Percentiles rank a stretch among this genome's conserved stretches.
phyloP scores from a whole-genome alignment of 2,329 filamentous ascomycete species.

The Colletotrichum sp. region DNA sequence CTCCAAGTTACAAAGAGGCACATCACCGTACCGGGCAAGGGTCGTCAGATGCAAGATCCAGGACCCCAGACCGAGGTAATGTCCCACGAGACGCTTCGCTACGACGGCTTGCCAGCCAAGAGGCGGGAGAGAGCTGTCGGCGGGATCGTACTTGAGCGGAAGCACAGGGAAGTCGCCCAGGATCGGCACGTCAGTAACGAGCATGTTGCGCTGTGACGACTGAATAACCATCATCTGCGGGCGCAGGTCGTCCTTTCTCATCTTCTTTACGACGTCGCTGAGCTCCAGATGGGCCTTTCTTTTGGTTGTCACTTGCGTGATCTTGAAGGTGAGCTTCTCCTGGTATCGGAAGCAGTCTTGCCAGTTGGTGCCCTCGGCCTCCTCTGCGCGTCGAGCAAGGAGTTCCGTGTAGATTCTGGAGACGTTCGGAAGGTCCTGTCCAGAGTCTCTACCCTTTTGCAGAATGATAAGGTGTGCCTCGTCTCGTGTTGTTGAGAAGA shows the following conservation, averaged over 20 bases:
- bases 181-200: conserved; percentile 84
- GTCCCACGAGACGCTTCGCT: conserved; percentile 82
- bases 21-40: conserved; percentile 88
- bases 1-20: conserved; percentile 94
- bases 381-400: conserved; percentile 67
- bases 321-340: conserved; percentile 83
- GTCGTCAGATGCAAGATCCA: conserved; percentile 91
- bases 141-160: conserved; percentile 78
- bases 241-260: conserved; percentile 82
- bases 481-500: conserved; percentile 83
- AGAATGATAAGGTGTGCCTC: conserved; percentile 90
- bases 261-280: conserved; percentile 85
- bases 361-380: conserved; percentile 73
- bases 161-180: conserved; percentile 86
- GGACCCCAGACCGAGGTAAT: conserved; percentile 90
- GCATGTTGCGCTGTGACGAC: conserved; percentile 80
- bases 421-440: conserved; percentile 86
- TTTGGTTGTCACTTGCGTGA: conserved; percentile 85
- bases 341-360: conserved; percentile 88
- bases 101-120: conserved; percentile 93
- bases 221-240: conserved; percentile 89
- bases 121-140: conserved; percentile 86
- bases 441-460: conserved; percentile 77
- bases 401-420: conserved; percentile 86
- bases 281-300: conserved; percentile 90